Evolutionary conservation across 2,329 filamentous ascomycete genomes (phyloP).

Genomic region (Verticillium zaregamsianum): DNA sequence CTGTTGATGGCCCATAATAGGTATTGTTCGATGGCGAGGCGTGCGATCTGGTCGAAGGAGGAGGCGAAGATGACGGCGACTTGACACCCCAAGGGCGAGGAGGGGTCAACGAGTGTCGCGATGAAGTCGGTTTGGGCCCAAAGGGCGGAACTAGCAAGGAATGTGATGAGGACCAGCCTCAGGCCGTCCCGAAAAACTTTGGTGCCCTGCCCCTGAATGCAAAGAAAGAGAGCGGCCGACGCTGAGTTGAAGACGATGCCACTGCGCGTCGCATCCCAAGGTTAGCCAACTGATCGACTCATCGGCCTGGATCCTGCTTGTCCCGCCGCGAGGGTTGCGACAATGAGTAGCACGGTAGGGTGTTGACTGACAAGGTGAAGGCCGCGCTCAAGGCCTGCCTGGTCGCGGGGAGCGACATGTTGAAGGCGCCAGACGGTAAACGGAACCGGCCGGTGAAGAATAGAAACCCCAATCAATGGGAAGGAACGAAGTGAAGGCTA

Average conservation of each 20-base stretch:
- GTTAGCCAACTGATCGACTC: neutral
- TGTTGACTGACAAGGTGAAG: slow-evolving; percentile 47
- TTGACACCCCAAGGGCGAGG: slow-evolving; percentile 43
- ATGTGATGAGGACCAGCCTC: slow-evolving; percentile 60
- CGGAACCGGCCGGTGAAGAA: slow-evolving; percentile 23
- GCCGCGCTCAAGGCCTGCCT: slow-evolving; percentile 47
- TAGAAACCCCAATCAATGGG: slow-evolving; percentile 45
- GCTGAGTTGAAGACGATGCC: slow-evolving; percentile 52
- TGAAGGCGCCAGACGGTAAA: slow-evolving; percentile 18
- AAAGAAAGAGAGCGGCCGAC: slow-evolving; percentile 39
- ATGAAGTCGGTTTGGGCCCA: slow-evolving; percentile 53
- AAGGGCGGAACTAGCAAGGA: slow-evolving; percentile 44
- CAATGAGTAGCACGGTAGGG: neutral
- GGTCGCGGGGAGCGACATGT: slow-evolving; percentile 41
- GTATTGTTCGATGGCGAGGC: slow-evolving; percentile 50
- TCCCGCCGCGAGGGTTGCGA: neutral
- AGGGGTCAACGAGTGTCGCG: slow-evolving; percentile 40
- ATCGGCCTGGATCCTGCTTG: neutral
- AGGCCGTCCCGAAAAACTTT: slow-evolving; percentile 51
- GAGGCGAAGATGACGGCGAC: slow-evolving; percentile 47
- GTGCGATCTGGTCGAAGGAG: slow-evolving; percentile 53
- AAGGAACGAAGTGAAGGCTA: slow-evolving; percentile 24
- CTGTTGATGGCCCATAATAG: slow-evolving; percentile 46
- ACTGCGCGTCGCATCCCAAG: neutral
- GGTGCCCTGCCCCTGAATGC: slow-evolving; percentile 41